These are phyloP conservation scores for Melaleuca alternifolia DNA, from an alignment of 345 rosid species.

Conservation along the genomic window DNA sequence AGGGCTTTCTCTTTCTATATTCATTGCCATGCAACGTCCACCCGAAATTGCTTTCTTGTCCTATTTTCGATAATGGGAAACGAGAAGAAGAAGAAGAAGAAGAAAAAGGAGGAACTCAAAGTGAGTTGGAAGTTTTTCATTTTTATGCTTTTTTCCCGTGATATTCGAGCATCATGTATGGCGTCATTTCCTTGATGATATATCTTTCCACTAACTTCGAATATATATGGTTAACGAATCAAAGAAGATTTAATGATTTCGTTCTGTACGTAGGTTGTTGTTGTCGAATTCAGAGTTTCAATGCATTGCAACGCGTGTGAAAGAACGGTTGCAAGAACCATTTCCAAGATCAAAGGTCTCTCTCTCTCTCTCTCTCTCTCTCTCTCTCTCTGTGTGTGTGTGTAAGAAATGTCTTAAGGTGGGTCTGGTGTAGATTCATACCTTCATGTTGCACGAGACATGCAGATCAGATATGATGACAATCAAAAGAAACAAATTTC, in stretches of 20 bases:
- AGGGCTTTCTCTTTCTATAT: background rate
- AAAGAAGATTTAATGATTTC: background rate
- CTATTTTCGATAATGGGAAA: background rate
- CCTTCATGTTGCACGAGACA: background rate
- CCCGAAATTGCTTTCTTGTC: background rate
- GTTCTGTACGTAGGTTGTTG: constrained; percentile 18
- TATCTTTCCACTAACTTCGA: background rate
- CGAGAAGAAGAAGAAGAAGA: background rate
- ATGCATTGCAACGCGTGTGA: constrained; percentile 90
- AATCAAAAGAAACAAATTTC: background rate
- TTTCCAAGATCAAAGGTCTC: constrained; percentile 57
- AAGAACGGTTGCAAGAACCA: constrained; percentile 40
- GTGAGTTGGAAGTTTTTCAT: constrained; percentile 9
- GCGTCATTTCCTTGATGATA: background rate
- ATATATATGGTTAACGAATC: background rate
- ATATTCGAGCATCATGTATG: background rate
- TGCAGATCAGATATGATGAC: background rate
- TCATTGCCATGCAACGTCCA: background rate
- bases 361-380: background rate
- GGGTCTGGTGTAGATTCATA: background rate
- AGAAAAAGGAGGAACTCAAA: constrained; percentile 10
- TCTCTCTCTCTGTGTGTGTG: background rate
- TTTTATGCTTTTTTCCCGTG: background rate
- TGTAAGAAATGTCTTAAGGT: background rate
- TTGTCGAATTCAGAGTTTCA: constrained; percentile 34